phyloP scores from a whole-genome alignment of 2,329 filamentous ascomycete species.

The Paraconiothyrium sp. region DNA sequence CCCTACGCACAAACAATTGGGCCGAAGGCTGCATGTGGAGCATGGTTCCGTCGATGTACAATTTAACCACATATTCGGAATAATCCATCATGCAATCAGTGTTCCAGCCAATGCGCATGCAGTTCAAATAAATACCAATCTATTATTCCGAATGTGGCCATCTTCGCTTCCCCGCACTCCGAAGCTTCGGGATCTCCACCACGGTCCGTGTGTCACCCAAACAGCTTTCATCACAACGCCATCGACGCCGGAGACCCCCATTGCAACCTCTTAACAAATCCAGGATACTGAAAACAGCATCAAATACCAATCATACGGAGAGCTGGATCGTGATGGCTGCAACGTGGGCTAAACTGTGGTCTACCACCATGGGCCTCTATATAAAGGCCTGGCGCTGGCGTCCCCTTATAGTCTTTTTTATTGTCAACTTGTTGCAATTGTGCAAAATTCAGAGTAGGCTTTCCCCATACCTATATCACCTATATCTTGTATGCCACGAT shows the following conservation, averaged over 20 bases:
- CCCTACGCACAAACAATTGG: neutral
- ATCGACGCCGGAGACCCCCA: neutral
- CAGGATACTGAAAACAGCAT: neutral
- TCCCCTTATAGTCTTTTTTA: neutral
- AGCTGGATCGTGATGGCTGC: neutral
- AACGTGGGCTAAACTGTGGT: neutral
- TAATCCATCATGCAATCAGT: neutral
- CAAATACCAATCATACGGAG: neutral
- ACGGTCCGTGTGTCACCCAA: neutral
- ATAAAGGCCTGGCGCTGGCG: neutral
- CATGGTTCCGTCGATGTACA: neutral
- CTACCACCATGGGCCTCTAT: neutral
- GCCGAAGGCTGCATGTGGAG: neutral
- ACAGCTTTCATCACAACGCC: neutral
- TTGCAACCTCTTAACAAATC: neutral
- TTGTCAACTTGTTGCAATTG: neutral
- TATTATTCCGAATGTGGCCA: neutral
- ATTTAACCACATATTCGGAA: neutral
- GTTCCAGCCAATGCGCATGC: neutral
- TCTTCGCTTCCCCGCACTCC: slow-evolving; percentile 12
- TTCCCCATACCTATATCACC: neutral
- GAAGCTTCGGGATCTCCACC: slow-evolving; percentile 9
- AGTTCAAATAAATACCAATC: neutral
- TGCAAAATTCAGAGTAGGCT: neutral
- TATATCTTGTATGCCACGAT: neutral